Evolutionary conservation across 805 yeast genomes (phyloP).

Genomic region (Hyphopichia homilentoma): DNA sequence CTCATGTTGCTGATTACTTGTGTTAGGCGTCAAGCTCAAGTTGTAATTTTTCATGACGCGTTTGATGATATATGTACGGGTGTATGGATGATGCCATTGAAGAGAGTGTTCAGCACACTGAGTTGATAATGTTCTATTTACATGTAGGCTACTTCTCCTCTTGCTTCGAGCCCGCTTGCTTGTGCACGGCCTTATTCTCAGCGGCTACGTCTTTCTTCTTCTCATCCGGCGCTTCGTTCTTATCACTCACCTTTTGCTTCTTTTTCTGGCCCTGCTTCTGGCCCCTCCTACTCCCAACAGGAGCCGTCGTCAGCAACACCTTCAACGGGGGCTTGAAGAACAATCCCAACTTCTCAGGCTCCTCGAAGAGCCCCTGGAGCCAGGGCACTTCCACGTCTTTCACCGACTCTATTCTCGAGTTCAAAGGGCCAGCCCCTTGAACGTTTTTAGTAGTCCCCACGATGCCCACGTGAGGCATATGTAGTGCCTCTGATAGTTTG

Average conservation of each 20-base stretch:
- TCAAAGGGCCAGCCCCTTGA: slow-evolving; percentile 23
- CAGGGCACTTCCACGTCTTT: slow-evolving; percentile 43
- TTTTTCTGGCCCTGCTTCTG: slow-evolving; percentile 18
- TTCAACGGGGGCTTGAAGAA: slow-evolving; percentile 37
- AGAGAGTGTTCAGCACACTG: no score
- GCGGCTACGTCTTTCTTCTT: no score
- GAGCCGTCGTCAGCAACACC: slow-evolving; percentile 45
- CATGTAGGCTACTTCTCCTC: no score
- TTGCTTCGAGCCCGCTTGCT: no score
- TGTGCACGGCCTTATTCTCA: no score
- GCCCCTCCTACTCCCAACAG: slow-evolving; percentile 31
- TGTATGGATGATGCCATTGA: no score
- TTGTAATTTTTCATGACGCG: not conserved
- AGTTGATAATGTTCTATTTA: no score
- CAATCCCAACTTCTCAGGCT: slow-evolving; percentile 2
- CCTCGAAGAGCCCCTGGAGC: slow-evolving; percentile 32
- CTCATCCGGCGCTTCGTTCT: no score
- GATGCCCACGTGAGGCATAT: slow-evolving; percentile 25
- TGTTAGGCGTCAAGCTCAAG: no score
- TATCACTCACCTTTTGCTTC: slow-evolving; percentile 11
- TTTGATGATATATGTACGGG: no score
- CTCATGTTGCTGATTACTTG: not conserved
- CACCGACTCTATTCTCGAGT: slow-evolving; percentile 26
- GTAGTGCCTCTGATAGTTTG: slow-evolving; percentile 26
- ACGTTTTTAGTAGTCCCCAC: slow-evolving; percentile 30